Evolutionary conservation across 768 basidiomycete species (phyloP).

Genomic region (Dictyophora rubrovolvata): DNA sequence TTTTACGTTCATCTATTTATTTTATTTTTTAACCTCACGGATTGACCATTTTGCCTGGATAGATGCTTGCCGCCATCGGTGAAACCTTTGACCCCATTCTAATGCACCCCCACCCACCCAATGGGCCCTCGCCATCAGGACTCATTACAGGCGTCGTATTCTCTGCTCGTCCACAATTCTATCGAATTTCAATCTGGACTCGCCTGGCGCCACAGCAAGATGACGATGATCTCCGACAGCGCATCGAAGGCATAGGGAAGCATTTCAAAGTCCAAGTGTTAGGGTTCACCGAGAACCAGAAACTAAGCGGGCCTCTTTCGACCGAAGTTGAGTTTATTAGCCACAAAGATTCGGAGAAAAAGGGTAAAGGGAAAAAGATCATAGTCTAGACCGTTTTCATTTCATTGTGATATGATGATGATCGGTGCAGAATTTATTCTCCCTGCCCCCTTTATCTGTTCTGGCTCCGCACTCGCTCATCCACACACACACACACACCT

Average conservation of each 20-base stretch:
- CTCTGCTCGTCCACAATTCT: conserved; percentile 89
- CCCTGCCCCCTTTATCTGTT: too few relatives aligned
- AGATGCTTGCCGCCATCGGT: conserved; percentile 99
- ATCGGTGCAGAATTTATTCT: too few relatives aligned
- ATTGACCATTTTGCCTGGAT: conserved; percentile 10
- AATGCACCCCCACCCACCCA: conserved; percentile 32
- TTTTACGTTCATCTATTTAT: conserved; percentile 12
- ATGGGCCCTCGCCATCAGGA: conserved; percentile 30
- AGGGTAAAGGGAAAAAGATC: conserved; percentile 73
- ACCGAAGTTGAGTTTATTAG: conserved; percentile 93
- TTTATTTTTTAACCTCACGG: too few relatives aligned
- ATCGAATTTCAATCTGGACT: conserved; percentile 97
- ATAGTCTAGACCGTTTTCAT: conserved; percentile 34
- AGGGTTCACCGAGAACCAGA: conserved; percentile 64
- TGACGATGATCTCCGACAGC: conserved; percentile 54
- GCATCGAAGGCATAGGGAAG: conserved; percentile 74
- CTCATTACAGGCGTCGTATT: conserved; percentile 92
- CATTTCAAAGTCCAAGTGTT: conserved; percentile 91
- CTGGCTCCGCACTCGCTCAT: too few relatives aligned
- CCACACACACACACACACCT: too few relatives aligned
- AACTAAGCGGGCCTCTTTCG: conserved; percentile 74
- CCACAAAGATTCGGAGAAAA: conserved; percentile 93
- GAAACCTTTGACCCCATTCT: conserved; percentile 94
- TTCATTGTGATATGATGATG: too few relatives aligned
- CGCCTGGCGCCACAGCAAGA: conserved; percentile 57